phyloP scores from a whole-genome alignment of 2,329 filamentous ascomycete species.

The Plectosphaerella cucumerina region DNA sequence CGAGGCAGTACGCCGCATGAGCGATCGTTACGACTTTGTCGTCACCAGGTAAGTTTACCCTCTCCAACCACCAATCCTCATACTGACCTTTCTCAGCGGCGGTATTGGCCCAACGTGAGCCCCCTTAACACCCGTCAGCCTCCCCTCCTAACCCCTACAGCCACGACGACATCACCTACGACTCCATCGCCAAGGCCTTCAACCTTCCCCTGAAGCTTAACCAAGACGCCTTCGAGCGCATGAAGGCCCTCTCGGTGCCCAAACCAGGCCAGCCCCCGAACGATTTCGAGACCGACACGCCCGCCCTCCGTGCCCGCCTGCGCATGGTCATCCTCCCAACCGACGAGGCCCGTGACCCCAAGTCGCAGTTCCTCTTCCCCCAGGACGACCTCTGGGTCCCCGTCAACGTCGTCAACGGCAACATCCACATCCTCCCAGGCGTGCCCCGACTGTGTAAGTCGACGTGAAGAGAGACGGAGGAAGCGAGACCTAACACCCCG shows the following conservation, averaged over 20 bases:
- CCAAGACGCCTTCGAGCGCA: constrained; percentile 69
- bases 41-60: constrained; percentile 70
- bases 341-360: constrained; percentile 59
- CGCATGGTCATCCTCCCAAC: constrained; percentile 87
- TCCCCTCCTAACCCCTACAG: constrained; percentile 35
- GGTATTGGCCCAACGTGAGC: constrained; percentile 91
- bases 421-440: constrained; percentile 88
- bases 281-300: constrained; percentile 78
- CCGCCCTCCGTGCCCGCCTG: constrained; percentile 73
- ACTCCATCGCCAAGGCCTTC: constrained; percentile 90
- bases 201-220: constrained; percentile 72
- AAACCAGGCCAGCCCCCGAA: constrained; percentile 71
- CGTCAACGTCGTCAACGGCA: constrained; percentile 82
- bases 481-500: constrained; percentile 2
- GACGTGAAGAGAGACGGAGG: background rate
- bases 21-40: constrained; percentile 84
- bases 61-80: constrained; percentile 2
- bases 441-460: constrained; percentile 72
- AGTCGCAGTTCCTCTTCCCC: constrained; percentile 75
- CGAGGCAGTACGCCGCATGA: constrained; percentile 85
- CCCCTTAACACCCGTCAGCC: background rate
- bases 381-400: constrained; percentile 87
- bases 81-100: constrained; percentile 48
- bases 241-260: constrained; percentile 76
- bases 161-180: constrained; percentile 97